Conservation (phyloP, 129 eudicot genomes). For the Arctium minus region DNA sequence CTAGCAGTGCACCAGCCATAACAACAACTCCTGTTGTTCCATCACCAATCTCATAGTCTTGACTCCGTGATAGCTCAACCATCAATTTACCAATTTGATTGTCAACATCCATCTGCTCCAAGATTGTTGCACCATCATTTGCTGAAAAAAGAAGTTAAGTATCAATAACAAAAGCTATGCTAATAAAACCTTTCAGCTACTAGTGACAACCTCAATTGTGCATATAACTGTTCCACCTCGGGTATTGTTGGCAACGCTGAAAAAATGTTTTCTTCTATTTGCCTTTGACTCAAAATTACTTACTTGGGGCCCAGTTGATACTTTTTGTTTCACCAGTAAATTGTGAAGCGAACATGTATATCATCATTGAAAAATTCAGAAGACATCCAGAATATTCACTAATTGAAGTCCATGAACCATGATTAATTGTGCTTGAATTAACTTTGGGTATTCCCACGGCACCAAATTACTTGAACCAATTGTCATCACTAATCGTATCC, state of each 20-base stretch:
- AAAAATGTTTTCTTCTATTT: neutral
- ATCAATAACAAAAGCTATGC: neutral
- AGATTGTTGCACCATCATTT: conserved; percentile 96
- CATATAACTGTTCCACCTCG: neutral
- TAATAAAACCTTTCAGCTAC: neutral
- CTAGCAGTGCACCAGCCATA: conserved; percentile 94
- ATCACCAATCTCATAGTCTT: conserved; percentile 98
- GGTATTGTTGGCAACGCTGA: neutral
- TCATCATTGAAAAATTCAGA: neutral
- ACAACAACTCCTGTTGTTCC: conserved; percentile 99
- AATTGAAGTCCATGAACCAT: neutral
- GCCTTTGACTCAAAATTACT: neutral
- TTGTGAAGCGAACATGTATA: neutral
- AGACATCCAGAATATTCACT: neutral
- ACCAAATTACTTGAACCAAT: neutral
- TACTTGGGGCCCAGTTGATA: neutral
- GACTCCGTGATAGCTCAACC: conserved; percentile 97
- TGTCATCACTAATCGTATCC: neutral
- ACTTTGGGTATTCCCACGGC: neutral
- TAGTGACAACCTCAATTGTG: neutral
- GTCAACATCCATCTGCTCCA: conserved; percentile 99
- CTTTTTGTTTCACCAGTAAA: neutral
- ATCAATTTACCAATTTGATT: conserved; percentile 94
- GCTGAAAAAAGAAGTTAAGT: conserved; percentile 38
- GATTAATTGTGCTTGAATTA: neutral